phyloP scores from a whole-genome alignment of 2,329 filamentous ascomycete species.

The Ascochyta rabiei region DNA sequence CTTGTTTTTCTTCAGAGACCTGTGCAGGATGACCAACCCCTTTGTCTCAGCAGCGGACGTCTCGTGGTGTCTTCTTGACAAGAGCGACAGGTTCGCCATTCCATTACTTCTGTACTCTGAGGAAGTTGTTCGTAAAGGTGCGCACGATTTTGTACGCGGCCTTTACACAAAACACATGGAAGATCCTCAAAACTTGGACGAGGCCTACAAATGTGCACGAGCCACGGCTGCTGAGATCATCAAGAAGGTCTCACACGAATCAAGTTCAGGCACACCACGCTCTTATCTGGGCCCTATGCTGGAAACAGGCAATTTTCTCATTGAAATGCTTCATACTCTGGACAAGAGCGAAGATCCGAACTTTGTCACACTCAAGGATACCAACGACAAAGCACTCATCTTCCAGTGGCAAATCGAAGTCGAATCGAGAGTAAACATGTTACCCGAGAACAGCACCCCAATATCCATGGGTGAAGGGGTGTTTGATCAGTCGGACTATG shows the following conservation, averaged over 20 bases:
- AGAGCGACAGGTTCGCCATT: conserved; percentile 24
- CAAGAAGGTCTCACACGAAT: conserved; percentile 33
- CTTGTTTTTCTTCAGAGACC: conserved; percentile 32
- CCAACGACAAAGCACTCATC: conserved; percentile 33
- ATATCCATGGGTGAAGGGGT: conserved; percentile 36
- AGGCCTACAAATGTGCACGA: conserved; percentile 9
- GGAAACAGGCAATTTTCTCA: conserved; percentile 24
- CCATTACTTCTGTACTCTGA: conserved; percentile 39
- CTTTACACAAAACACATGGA: conserved; percentile 29
- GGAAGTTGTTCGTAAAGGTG: conserved; percentile 34
- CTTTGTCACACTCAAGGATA: conserved; percentile 25
- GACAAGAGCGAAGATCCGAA: conserved; percentile 27
- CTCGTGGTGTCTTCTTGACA: conserved; percentile 27
- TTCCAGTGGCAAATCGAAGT: conserved; percentile 31
- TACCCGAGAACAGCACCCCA: conserved; percentile 39
- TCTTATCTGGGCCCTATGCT: conserved; percentile 36
- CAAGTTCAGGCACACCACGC: conserved; percentile 28
- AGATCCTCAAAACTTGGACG: conserved; percentile 14
- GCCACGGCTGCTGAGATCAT: not conserved
- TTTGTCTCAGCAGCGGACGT: conserved; percentile 17
- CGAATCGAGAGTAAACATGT: conserved; percentile 29
- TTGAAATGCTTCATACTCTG: conserved; percentile 28
- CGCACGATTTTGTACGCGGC: conserved; percentile 27
- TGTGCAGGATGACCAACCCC: not conserved
- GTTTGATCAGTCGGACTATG: conserved; percentile 47